phyloP scores from a whole-genome alignment of 116 monocot species.

The Iris pallida region DNA sequence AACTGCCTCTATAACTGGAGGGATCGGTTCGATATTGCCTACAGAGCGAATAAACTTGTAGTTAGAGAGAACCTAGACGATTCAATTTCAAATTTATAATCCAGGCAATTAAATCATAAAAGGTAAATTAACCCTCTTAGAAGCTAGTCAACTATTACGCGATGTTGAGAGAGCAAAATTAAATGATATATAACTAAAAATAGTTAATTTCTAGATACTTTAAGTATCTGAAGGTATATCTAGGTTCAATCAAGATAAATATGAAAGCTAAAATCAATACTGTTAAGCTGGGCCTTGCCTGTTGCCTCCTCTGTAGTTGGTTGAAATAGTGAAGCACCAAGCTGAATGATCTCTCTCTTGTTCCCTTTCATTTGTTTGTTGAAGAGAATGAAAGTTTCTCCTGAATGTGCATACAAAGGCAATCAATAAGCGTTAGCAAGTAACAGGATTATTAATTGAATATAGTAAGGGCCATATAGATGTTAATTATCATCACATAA shows the following conservation, averaged over 20 bases:
- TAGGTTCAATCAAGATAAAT: neutral
- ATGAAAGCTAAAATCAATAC: neutral
- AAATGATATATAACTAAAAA: too few species aligned
- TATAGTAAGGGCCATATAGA: too few species aligned
- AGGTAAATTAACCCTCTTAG: too few species aligned
- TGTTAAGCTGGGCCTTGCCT: constrained; percentile 22
- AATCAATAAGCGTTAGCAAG: neutral
- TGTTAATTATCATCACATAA: too few species aligned
- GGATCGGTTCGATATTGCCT: constrained; percentile 75
- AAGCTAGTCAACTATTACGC: too few species aligned
- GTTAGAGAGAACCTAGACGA: neutral
- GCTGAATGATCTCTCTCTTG: constrained; percentile 86
- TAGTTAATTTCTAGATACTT: too few species aligned
- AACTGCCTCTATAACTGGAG: constrained; percentile 45
- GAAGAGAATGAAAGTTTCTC: constrained; percentile 71
- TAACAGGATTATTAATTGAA: too few species aligned
- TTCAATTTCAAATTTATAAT: neutral
- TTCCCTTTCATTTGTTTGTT: constrained; percentile 87
- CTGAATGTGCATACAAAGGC: constrained; percentile 17
- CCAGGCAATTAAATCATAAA: neutral
- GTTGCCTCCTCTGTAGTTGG: constrained; percentile 47
- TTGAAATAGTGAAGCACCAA: constrained; percentile 80
- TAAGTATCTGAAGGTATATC: neutral
- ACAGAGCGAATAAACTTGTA: neutral
- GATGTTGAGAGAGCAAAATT: too few species aligned